Conservation (phyloP, 352 stramenopile genomes). For the Globisporangium cystogenes region DNA sequence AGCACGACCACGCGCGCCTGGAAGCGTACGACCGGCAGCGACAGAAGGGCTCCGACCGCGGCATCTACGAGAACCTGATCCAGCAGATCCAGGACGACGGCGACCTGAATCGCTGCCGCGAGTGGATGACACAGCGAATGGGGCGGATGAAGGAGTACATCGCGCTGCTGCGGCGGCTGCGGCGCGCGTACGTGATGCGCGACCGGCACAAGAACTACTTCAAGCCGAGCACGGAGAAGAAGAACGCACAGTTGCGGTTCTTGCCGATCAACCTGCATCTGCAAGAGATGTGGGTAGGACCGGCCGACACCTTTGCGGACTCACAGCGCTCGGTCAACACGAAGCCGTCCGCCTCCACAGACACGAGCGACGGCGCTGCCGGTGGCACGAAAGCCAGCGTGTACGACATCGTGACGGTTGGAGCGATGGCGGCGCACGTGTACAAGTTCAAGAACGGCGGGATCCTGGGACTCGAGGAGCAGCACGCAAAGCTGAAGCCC, state of each 20-base stretch:
- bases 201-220: conserved; percentile 80
- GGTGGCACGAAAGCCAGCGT: conserved; percentile 15
- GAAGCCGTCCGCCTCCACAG: conserved; percentile 24
- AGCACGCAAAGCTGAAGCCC: conserved; percentile 64
- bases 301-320: conserved; percentile 34
- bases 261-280: conserved; percentile 83
- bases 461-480: conserved; percentile 67
- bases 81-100: conserved; percentile 87
- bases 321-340: conserved; percentile 18
- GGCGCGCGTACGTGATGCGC: conserved; percentile 58
- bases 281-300: conserved; percentile 85
- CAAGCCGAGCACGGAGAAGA: conserved; percentile 85
- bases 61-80: conserved; percentile 87
- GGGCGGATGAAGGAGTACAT: conserved; percentile 70
- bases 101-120: conserved; percentile 73
- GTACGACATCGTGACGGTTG: conserved; percentile 85
- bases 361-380: conserved; percentile 14
- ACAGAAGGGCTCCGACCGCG: conserved; percentile 72
- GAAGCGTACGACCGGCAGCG: conserved; percentile 73
- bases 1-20: conserved; percentile 71
- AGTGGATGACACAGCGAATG: conserved; percentile 79
- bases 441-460: conserved; percentile 89
- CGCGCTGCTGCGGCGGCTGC: conserved; percentile 48
- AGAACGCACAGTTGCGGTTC: conserved; percentile 73
- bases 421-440: conserved; percentile 79